A percentile compares a stretch with the other conserved stretches of the same genome.
Evolutionary conservation across 2,329 filamentous ascomycete genomes (phyloP).

Genomic region (Mycogone perniciosa): DNA sequence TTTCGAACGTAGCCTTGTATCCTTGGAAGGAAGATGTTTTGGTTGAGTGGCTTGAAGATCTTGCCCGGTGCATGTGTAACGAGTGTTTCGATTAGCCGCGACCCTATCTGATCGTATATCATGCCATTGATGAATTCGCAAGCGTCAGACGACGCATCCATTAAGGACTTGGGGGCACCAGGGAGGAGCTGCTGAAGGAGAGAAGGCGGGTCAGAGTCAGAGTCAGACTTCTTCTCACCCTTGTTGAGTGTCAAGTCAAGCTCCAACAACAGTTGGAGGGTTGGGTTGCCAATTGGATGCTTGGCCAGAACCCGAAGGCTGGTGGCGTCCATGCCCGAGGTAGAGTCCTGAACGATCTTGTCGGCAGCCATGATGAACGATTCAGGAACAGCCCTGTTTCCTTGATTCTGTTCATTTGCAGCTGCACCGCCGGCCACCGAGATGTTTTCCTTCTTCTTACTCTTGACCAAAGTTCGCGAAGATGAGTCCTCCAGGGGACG

Average conservation of each 20-base stretch:
- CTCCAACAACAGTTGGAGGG: conserved; percentile 83
- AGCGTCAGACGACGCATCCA: conserved; percentile 65
- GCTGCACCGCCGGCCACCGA: conserved; percentile 51
- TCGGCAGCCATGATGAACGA: conserved; percentile 72
- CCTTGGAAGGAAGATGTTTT: conserved; percentile 69
- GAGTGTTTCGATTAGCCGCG: conserved; percentile 81
- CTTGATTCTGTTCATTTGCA: conserved; percentile 38
- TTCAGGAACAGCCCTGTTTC: conserved; percentile 59
- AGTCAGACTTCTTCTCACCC: conserved; percentile 32
- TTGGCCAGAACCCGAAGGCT: conserved; percentile 78
- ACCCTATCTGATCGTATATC: conserved; percentile 85
- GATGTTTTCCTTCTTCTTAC: conserved; percentile 86
- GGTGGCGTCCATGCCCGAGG: conserved; percentile 67
- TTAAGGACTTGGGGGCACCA: conserved; percentile 63
- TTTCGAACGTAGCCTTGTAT: conserved; percentile 80
- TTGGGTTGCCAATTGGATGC: conserved; percentile 86
- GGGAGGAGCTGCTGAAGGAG: conserved; percentile 75
- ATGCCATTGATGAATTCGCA: conserved; percentile 75
- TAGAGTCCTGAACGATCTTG: conserved; percentile 75
- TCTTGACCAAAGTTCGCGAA: conserved; percentile 71
- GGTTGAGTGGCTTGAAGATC: conserved; percentile 82
- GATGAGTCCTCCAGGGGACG: conserved; percentile 66
- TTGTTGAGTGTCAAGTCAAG: conserved; percentile 74
- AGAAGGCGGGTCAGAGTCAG: conserved; percentile 34
- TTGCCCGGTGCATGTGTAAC: conserved; percentile 76